Evolutionary conservation across 768 basidiomycete genomes (phyloP).

Genomic region (Phylloporus sp.): DNA sequence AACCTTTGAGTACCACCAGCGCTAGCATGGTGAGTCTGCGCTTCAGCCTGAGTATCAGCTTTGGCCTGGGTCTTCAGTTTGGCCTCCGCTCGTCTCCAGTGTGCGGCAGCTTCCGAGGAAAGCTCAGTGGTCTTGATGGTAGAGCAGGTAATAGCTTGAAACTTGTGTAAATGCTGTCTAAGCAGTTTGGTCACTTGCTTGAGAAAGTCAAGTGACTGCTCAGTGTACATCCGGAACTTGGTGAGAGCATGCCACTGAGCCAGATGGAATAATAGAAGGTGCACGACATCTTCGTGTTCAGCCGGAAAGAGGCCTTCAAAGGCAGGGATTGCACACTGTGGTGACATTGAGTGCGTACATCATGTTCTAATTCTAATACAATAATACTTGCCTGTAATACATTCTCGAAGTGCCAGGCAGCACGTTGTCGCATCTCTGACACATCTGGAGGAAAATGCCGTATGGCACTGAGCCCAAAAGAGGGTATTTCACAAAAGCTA

Average conservation of each 20-base stretch:
- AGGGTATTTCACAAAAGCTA: slow-evolving; percentile 11
- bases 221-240: slow-evolving; percentile 28
- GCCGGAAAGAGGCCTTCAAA: slow-evolving; percentile 36
- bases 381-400: slow-evolving; percentile 8
- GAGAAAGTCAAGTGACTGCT: slow-evolving; percentile 19
- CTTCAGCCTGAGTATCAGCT: too few species aligned
- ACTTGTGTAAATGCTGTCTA: background rate
- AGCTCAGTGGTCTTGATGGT: background rate
- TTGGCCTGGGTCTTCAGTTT: too few species aligned
- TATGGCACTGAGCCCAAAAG: slow-evolving; percentile 30
- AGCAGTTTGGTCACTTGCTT: background rate
- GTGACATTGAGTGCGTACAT: too few species aligned
- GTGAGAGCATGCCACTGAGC: slow-evolving; percentile 10
- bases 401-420: slow-evolving; percentile 10
- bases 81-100: background rate
- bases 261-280: slow-evolving; percentile 16
- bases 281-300: slow-evolving; percentile 17
- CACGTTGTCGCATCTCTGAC: slow-evolving; percentile 34
- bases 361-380: too few species aligned
- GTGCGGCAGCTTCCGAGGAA: background rate
- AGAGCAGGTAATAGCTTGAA: background rate
- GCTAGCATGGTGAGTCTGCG: too few species aligned
- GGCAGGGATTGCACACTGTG: slow-evolving; percentile 30
- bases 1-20: background rate
- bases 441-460: slow-evolving; percentile 33